Percentiles rank a stretch among this genome's conserved stretches.
phyloP scores from a whole-genome alignment of 2,329 filamentous ascomycete genomes.

The Fusarium tupiense region DNA sequence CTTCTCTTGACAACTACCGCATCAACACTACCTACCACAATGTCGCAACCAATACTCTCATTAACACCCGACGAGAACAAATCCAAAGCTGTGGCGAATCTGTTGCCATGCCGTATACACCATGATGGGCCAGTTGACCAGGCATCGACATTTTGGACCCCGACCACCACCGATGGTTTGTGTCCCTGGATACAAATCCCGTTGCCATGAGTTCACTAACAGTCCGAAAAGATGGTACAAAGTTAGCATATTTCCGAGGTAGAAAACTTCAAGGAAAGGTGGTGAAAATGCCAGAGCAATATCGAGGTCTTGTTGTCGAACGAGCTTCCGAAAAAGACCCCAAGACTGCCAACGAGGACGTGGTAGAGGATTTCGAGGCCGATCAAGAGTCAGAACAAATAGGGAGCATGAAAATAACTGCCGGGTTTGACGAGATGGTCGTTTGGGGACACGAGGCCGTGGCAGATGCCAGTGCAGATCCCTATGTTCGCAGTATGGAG shows the following conservation, averaged over 20 bases:
- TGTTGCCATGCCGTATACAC: slow-evolving; percentile 83
- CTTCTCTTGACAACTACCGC: neutral
- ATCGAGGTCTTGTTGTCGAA: slow-evolving; percentile 69
- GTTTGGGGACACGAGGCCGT: slow-evolving; percentile 85
- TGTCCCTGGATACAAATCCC: neutral
- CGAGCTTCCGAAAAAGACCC: slow-evolving; percentile 51
- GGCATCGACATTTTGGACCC: slow-evolving; percentile 75
- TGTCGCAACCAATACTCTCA: slow-evolving; percentile 56
- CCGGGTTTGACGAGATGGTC: slow-evolving; percentile 77
- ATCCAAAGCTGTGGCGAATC: slow-evolving; percentile 67
- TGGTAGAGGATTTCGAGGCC: slow-evolving; percentile 54
- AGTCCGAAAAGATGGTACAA: slow-evolving; percentile 56
- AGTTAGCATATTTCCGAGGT: slow-evolving; percentile 78
- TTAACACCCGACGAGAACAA: slow-evolving; percentile 44
- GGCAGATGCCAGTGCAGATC: slow-evolving; percentile 70
- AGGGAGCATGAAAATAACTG: slow-evolving; percentile 69
- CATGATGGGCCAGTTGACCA: slow-evolving; percentile 78
- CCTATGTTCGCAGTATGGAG: slow-evolving; percentile 77
- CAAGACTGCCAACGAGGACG: slow-evolving; percentile 51
- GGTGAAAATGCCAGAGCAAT: slow-evolving; percentile 75
- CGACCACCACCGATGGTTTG: slow-evolving; percentile 59
- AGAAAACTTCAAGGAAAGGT: slow-evolving; percentile 77
- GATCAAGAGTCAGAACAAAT: slow-evolving; percentile 50
- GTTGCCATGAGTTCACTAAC: slow-evolving; percentile 5
- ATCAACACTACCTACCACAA: slow-evolving; percentile 31